A percentile compares a stretch with the other conserved stretches of the same genome.
phyloP scores from a whole-genome alignment of 768 basidiomycete genomes.

The Agaricus blazei region DNA sequence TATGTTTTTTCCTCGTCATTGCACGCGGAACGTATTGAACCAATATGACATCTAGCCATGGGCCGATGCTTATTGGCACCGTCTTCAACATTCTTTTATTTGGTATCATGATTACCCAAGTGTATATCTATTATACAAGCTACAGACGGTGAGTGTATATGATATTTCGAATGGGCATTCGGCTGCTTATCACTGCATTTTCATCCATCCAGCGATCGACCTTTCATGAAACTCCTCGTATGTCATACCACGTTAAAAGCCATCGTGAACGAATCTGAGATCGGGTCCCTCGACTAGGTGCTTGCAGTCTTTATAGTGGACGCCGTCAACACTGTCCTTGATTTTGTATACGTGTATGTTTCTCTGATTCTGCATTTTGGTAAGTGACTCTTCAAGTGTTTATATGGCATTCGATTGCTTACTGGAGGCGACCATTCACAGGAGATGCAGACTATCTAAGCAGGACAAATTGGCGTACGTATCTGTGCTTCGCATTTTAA shows the following conservation, averaged over 20 bases:
- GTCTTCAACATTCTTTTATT: conserved; percentile 41
- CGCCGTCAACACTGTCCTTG: conserved; percentile 41
- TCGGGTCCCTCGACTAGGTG: conserved; percentile 9
- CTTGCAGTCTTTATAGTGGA: conserved; percentile 36
- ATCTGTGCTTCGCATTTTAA: background rate
- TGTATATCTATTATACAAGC: conserved; percentile 41
- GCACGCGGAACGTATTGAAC: too few relatives aligned
- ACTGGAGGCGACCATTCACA: background rate
- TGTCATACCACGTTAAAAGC: conserved; percentile 20
- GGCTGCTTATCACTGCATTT: background rate
- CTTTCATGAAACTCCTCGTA: conserved; percentile 38
- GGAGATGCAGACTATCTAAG: conserved; percentile 13
- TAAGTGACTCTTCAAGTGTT: conserved; percentile 13
- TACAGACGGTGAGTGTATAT: conserved; percentile 18
- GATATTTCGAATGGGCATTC: background rate
- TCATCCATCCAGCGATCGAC: conserved; percentile 28
- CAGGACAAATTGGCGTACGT: conserved; percentile 11
- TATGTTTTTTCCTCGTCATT: too few relatives aligned
- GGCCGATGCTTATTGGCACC: conserved; percentile 44
- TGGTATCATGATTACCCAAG: conserved; percentile 45
- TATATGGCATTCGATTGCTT: background rate
- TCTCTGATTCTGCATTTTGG: conserved; percentile 43
- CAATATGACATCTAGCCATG: conserved; percentile 27
- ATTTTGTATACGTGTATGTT: conserved; percentile 39
- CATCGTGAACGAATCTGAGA: conserved; percentile 23